These are phyloP conservation scores for Raphanus sativus DNA, from an alignment of 345 rosid genomes.

Conservation along the genomic window DNA sequence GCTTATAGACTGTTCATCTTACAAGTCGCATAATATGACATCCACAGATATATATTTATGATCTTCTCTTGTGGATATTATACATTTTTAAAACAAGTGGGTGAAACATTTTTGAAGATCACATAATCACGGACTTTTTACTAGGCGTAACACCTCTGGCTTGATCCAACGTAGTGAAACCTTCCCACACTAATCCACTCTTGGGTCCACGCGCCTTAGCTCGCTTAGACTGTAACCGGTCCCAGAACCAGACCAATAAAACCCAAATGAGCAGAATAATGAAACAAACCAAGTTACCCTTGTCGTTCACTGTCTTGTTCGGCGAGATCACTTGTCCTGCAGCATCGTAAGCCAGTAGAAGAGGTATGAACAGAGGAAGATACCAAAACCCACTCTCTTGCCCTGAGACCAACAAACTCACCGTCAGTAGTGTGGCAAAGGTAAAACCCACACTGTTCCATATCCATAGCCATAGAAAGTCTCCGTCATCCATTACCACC, in stretches of 20 bases:
- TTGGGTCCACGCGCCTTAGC: conserved; percentile 17
- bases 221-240: conserved; percentile 13
- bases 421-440: neutral
- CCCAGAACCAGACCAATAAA: neutral
- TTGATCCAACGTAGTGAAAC: conserved; percentile 25
- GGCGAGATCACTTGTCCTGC: conserved; percentile 5
- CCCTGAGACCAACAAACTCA: conserved; percentile 6
- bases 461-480: neutral
- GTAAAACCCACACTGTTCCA: conserved; percentile 19
- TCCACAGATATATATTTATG: neutral
- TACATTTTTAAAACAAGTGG: neutral
- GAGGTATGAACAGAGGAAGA: conserved; percentile 6
- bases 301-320: neutral
- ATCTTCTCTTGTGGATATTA: neutral
- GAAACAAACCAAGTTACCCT: neutral
- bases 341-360: neutral
- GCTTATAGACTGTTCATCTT: neutral
- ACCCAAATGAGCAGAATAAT: neutral
- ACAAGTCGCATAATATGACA: neutral
- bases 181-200: conserved; percentile 34
- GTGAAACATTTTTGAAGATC: too few relatives aligned
- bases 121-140: neutral
- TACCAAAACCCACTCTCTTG: conserved; percentile 21
- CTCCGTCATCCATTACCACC: neutral
- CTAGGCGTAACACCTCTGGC: conserved; percentile 20